Evolutionary conservation across 2,329 filamentous ascomycete species (phyloP), one percentile per base, ranked within the genome.

Genomic region (Epichloe aotearoae): DNA sequence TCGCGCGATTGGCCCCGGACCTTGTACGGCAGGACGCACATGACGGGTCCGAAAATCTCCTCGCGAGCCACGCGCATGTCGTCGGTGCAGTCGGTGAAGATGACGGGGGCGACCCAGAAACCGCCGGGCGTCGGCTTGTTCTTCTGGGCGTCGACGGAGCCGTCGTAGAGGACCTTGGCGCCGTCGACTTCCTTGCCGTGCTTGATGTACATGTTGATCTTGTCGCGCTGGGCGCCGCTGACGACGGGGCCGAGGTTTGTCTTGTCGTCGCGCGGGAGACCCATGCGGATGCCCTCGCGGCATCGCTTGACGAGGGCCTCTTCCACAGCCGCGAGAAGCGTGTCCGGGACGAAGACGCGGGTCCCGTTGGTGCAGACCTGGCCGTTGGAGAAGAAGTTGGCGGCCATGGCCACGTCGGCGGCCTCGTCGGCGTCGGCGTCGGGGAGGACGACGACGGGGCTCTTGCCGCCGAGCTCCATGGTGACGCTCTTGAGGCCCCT

Each of bases 301-400:
- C 65, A 68, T 19, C 66, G 63, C 52, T 60, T 51, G 2, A 89
- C 61, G 1, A 95, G 69, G 0, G 71, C 69, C 58, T 75, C 72
- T 64, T 94, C 87, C 56, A 95, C 90, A 0, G 71, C 72, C 14
- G 69, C 52, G 62, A 89, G 82, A 65, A 88, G 74, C 38, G 68
- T 63, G 36, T 74, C 69, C 0, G 85, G 88, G 3, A 95, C 76
- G 64, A 95, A 95, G 36, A 95, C 88, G 11, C 89, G 77, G 1
- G 89, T 95, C 47, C 89, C 89, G 64, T 95, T 95, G 47, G 89
- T 95, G 75, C 89, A 95, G 47, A 95, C 88, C 67, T 95, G 89
- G 33, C 89, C 89, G 0, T 86, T 86, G 57, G 84, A 89, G 74
- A 86, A 95, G 71, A 95, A 95, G 67, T 95, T 95, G 59, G 88